phyloP scores from a whole-genome alignment of 495 filamentous ascomycete species.

The Aspergillus leporis region DNA sequence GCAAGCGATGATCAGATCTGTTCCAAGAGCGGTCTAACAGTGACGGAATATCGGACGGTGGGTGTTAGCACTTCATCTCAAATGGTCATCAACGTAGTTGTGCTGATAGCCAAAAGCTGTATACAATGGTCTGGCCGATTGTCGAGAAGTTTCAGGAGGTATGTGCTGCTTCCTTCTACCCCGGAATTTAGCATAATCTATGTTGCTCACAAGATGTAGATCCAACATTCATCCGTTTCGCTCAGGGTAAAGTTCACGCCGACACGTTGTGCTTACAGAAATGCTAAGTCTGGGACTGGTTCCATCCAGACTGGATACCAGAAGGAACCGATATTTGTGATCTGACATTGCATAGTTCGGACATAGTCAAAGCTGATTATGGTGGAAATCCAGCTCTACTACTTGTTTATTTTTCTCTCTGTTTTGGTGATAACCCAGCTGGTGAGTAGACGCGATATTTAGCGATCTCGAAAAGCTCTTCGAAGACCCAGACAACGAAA shows the following conservation, averaged over 20 bases:
- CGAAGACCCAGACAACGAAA: background rate
- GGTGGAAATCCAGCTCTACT: background rate
- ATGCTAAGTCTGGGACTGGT: too few relatives aligned
- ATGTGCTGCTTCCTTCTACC: background rate
- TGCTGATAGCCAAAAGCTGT: background rate
- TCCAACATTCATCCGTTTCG: background rate
- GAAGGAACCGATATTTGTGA: background rate
- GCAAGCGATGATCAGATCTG: background rate
- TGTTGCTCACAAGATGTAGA: background rate
- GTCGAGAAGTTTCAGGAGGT: background rate
- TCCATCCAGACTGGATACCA: too few relatives aligned
- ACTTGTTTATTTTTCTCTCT: background rate
- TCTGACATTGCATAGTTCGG: background rate
- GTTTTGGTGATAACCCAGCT: background rate
- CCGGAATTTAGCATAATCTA: background rate
- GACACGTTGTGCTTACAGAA: background rate
- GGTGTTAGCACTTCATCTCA: background rate
- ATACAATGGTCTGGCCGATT: background rate
- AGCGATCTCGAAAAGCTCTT: background rate
- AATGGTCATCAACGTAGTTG: background rate
- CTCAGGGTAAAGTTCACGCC: background rate
- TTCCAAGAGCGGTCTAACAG: background rate
- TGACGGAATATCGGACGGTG: background rate
- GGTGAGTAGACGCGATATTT: background rate
- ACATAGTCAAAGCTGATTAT: background rate